Conservation (phyloP, 192 early-diverging fungal species). For the Rhizophagus clarus region DNA sequence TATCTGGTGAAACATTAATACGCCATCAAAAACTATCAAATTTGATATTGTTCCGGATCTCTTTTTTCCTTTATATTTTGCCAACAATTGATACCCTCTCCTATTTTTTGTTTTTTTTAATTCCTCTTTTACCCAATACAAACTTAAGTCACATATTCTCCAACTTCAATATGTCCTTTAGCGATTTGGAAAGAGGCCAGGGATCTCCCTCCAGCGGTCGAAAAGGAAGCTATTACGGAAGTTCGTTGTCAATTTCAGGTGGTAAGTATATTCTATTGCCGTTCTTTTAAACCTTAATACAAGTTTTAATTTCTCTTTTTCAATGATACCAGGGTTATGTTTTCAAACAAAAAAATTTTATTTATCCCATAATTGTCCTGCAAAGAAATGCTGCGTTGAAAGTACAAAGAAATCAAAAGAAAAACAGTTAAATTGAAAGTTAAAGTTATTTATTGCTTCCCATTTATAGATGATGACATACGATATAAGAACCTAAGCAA, state of each 20-base stretch:
- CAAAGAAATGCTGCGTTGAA: background rate
- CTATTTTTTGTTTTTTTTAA: background rate
- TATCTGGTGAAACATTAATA: background rate
- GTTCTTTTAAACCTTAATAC: background rate
- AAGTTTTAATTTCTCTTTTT: background rate
- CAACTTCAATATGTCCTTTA: conserved; percentile 1
- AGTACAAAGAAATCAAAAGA: background rate
- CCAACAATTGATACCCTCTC: background rate
- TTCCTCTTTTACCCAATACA: too few relatives aligned
- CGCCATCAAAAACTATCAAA: background rate
- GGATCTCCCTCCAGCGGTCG: background rate
- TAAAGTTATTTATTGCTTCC: background rate
- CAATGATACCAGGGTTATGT: too few relatives aligned
- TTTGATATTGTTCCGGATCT: background rate
- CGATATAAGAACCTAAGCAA: background rate
- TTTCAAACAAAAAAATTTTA: too few relatives aligned
- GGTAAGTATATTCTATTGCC: background rate
- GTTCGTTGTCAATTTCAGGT: background rate
- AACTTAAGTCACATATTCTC: background rate
- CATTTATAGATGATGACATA: background rate
- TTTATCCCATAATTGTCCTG: background rate
- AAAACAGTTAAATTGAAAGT: background rate
- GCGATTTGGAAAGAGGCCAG: background rate
- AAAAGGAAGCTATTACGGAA: background rate
- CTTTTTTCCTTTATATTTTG: background rate